A percentile compares a stretch with the other conserved stretches of the same genome.
These are phyloP conservation scores for Phlyctochytrium planicorne DNA, from an alignment of 192 early-diverging fungal genomes.

Conservation along the genomic window DNA sequence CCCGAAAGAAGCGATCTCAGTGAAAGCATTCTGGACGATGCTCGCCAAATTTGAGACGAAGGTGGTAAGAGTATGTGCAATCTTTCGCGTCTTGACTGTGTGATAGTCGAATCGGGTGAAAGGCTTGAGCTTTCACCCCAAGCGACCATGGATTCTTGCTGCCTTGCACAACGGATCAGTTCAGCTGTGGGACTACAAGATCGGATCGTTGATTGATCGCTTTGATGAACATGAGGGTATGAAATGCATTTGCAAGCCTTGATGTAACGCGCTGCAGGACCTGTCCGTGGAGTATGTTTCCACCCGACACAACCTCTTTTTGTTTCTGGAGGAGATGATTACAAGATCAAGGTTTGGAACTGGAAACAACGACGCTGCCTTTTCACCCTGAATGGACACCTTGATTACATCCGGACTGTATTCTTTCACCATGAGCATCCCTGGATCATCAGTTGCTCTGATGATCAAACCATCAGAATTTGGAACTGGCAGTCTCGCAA, in stretches of 20 bases:
- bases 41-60: conserved; percentile 95
- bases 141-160: conserved; percentile 97
- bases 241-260: neutral
- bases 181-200: conserved; percentile 99
- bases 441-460: conserved; percentile 95
- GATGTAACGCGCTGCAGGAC: conserved; percentile 57
- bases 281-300: conserved; percentile 94
- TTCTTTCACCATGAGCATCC: conserved; percentile 97
- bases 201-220: conserved; percentile 95
- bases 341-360: conserved; percentile 99
- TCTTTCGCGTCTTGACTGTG: neutral
- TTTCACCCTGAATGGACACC: conserved; percentile 95
- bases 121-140: conserved; percentile 93
- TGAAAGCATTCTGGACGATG: too few species aligned
- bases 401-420: conserved; percentile 97
- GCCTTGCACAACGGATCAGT: conserved; percentile 96
- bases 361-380: conserved; percentile 95
- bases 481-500: conserved; percentile 99
- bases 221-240: conserved; percentile 99
- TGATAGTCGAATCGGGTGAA: conserved; percentile 86
- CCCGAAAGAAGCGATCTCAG: too few species aligned
- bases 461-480: conserved; percentile 99
- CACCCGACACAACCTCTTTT: conserved; percentile 96
- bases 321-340: conserved; percentile 98
- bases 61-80: conserved; percentile 41